Evolutionary conservation across 305 asterid species (phyloP), one percentile per base, ranked within the genome.

Genomic region (Salvia sclarea): DNA sequence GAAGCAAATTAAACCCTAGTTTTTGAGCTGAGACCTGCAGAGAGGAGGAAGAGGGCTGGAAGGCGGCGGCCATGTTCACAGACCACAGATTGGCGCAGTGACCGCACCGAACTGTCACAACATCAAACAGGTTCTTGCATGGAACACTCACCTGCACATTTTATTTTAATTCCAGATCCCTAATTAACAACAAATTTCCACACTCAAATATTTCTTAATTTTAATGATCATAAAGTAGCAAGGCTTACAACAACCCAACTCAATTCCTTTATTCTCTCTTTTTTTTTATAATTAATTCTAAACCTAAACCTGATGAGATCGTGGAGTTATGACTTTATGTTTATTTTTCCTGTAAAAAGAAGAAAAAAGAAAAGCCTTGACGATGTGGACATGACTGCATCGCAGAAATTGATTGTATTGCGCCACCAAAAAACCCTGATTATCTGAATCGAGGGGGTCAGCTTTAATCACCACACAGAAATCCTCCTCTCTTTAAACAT

Each of bases 51-150:
- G 68, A 69, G 18, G 43, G 64, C 49, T 76, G 97, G 78, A 86
- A 83, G 7, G 96, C 86, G 75, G 97, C 87, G 20, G 94, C 97
- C 97, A 90, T 90, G 70, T 90, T 88, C 54, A 90, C 97, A 65
- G 85, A 76, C 96, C 95, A 90, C 55, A 90, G 80, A 80, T 88
- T 86, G 49, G 89, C 61, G 76, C 97, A 90, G 88, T 90, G 96
- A 43, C 97, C 97, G 67, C 97, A 90, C 79, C 96, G 82, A 73
- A 90, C 91, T 49, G 97, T 90, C 96, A 90, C 97, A 0, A 82
- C 80, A 61, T 90, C 97, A 56, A 78, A 71, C 82, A 88, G 80
- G 84, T 84, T 88, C 61, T 79, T 88, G 92, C 94, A 88, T 84
- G 97, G 97, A 66, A 90, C 97, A 77, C 97, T 88, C 79, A 90